Base-by-base conservation (phyloP, 306 rosid genomes). In the Amphicarpaea edgeworthii region DNA sequence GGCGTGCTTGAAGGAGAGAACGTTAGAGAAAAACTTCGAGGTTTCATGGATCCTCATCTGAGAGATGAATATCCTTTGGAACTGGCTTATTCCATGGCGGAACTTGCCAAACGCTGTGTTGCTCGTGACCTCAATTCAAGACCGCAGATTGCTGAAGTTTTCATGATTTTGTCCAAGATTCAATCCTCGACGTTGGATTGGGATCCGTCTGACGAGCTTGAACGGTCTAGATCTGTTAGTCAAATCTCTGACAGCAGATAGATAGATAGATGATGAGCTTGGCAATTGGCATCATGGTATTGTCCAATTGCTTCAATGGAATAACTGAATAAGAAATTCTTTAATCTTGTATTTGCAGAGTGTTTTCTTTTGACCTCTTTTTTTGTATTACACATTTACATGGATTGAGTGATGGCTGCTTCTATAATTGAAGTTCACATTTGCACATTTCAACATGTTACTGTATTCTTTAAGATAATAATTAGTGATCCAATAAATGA, bases 121-220 rank as follows among this genome's bases (percentile, higher is more conserved):
- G 82, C 81, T 9, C 68, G 12, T 8, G 88, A 85, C 51, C 68
- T 86, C 43, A 89, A 89, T 62, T 70, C 83, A 17, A 82, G 95
- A 4, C 90, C 97, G 2, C 62, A 72, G 49, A 79, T 89, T 55
- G 28, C 88, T 28, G 85, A 89, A 43, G 93, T 76, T 73, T 72
- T 82, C 50, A 72, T 72, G 80, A 79, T 81, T 21, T 32, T 91
- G 58, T 89, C 95, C 8, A 91, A 91, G 86, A 83, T 91, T 79
- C 87, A 83, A 26, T 91, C 93, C 0, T 82, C 91, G 14, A 64
- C 91, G 0, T 53, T 79, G 6, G 85, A 89, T 66, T 88, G 97
- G 97, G 93, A 89, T 86, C 91, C 91, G 2, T 89, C 91, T 41
- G 89, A 80, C 10, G 89, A 86, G 32, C 83, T 82, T 63, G 76